A percentile compares a stretch with the other conserved stretches of the same genome.
Conservation (phyloP, 495 filamentous ascomycete species). For the Cercophora newfieldiana region DNA sequence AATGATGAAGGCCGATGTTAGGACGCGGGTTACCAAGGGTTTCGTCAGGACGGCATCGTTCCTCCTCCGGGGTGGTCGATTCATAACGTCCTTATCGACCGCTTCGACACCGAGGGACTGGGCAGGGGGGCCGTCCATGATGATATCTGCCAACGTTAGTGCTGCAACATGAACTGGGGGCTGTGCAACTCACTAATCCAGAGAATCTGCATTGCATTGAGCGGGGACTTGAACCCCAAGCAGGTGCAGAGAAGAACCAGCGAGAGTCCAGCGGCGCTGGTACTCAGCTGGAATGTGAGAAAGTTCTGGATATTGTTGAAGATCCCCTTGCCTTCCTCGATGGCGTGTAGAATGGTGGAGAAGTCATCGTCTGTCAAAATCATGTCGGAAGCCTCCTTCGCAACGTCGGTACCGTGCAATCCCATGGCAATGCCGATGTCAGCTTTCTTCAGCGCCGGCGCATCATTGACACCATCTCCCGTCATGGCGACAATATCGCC, state of each 20-base stretch:
- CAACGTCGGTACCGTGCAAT: constrained; percentile 90
- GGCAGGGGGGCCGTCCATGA: constrained; percentile 97
- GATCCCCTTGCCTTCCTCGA: constrained; percentile 98
- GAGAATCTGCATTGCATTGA: constrained; percentile 98
- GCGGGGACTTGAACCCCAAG: constrained; percentile 86
- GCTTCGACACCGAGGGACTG: constrained; percentile 96
- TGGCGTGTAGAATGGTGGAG: constrained; percentile 91
- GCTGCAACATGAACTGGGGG: neutral
- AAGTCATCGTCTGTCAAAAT: constrained; percentile 98
- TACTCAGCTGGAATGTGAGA: constrained; percentile 96
- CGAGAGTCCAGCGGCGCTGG: constrained; percentile 88
- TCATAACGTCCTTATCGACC: constrained; percentile 94
- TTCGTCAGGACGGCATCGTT: constrained; percentile 84
- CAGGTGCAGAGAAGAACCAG: constrained; percentile 90
- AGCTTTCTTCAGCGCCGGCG: constrained; percentile 92
- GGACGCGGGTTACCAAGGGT: constrained; percentile 75
- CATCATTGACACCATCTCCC: constrained; percentile 96
- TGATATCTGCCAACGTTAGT: constrained; percentile 70
- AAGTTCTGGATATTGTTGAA: constrained; percentile 99
- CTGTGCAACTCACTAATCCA: constrained; percentile 83
- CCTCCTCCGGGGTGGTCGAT: constrained; percentile 79
- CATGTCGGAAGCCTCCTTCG: constrained; percentile 99
- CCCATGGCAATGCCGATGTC: constrained; percentile 99
- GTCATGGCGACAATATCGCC: constrained; percentile 99
- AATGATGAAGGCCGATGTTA: constrained; percentile 86